phyloP scores from a whole-genome alignment of 306 rosid species.

The Comarum palustre region DNA sequence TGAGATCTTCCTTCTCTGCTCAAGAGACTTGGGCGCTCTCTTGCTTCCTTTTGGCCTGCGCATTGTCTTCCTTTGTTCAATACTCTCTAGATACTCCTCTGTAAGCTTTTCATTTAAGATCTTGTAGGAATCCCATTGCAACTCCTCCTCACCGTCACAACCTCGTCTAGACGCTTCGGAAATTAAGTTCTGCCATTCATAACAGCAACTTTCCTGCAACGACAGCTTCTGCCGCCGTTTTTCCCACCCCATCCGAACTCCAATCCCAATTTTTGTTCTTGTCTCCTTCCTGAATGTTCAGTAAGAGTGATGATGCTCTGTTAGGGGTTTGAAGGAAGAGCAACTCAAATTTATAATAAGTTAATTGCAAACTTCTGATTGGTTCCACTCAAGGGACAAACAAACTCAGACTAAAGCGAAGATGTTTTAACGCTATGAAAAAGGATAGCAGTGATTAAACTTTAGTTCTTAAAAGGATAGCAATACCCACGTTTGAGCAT shows the following conservation, averaged over 20 bases:
- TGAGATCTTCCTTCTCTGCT: conserved; percentile 86
- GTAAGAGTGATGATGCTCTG: conserved; percentile 4
- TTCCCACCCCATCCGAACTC: conserved; percentile 74
- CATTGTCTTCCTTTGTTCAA: conserved; percentile 53
- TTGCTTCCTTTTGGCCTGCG: conserved; percentile 46
- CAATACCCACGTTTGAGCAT: conserved; percentile 74
- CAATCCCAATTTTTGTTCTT: conserved; percentile 64
- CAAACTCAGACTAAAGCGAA: not conserved
- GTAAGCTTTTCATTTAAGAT: conserved; percentile 48
- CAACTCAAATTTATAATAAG: not conserved
- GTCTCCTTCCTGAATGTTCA: conserved; percentile 65
- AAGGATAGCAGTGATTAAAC: conserved; percentile 6
- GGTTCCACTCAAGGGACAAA: not conserved
- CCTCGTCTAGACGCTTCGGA: conserved; percentile 82
- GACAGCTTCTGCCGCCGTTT: conserved; percentile 48
- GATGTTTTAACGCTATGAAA: not conserved
- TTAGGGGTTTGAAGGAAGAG: not conserved
- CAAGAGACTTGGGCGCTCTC: conserved; percentile 82
- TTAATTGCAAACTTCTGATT: not conserved
- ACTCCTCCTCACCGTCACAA: conserved; percentile 58
- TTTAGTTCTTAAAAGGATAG: conserved; percentile 15
- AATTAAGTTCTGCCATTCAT: conserved; percentile 79
- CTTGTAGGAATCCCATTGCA: conserved; percentile 82
- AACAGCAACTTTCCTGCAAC: conserved; percentile 66
- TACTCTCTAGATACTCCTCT: conserved; percentile 58